Base-by-base conservation (phyloP, 352 stramenopile species). In the Phytophthora sp. region DNA sequence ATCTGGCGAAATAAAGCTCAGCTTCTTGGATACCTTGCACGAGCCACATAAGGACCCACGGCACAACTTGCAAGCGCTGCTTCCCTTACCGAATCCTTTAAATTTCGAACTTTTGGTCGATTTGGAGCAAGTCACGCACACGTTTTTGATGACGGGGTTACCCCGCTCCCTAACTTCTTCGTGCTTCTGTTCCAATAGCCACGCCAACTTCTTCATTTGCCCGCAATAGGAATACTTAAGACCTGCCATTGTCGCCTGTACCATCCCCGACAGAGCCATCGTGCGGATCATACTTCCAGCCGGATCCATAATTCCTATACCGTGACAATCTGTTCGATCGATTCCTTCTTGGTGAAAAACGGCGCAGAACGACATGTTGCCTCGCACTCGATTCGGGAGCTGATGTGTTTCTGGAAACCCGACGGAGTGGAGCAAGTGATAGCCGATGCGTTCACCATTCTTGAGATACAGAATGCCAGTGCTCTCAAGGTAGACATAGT, bases 361-460 rank as follows among this genome's bases (percentile, higher is more conserved):
- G 2, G 54, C 70, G 36, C 59, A 69, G 41, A 79, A 62, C 6
- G 76, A 84, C 35, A 84, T 74, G 55, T 77, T 79, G 8, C 72
- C 76, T 0, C 76, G 69, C 3, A 73, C 47, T 31, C 63, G 63
- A 33, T 51, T 62, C 4, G 65, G 58, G 1, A 73, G 53, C 6
- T 74, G 54, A 5, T 68, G 65, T 0, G 58, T 56, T 42, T 69
- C 44, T 9, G 60, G 47, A 30, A 73, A 73, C 35, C 33, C 57
- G 26, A 73, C 52, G 1, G 65, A 73, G 58, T 73, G 65, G 5
- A 73, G 44, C 16, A 73, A 47, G 9, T 73, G 65, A 20, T 74
- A 74, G 8, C 60, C 66, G 18, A 70, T 44, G 0, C 60, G 59
- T 20, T 74, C 60, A 15, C 66, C 60, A 7, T 54, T 63, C 11